phyloP scores from a whole-genome alignment of 1,284 basidiomycete species.

The Irpex rosettiformis region DNA sequence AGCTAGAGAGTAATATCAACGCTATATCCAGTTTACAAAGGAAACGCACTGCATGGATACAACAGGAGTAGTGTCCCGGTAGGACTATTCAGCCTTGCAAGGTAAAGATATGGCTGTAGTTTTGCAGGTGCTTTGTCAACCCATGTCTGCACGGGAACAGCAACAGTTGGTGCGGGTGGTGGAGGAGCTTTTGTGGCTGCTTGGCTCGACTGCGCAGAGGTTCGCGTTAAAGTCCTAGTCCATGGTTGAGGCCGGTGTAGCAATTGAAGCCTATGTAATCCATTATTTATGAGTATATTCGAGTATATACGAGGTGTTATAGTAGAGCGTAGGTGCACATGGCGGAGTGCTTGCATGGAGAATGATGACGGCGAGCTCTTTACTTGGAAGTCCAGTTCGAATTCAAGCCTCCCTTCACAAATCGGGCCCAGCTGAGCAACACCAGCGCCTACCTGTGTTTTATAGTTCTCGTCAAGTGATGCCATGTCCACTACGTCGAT shows the following conservation, averaged over 20 bases:
- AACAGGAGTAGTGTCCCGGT: conserved; percentile 91
- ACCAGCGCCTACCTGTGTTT: not conserved
- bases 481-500: not conserved
- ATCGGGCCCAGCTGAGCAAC: not conserved
- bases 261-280: not conserved
- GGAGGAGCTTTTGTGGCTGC: not conserved
- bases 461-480: not conserved
- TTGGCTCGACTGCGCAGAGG: not conserved
- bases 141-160: conserved; percentile 44
- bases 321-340: not conserved
- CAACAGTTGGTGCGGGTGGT: conserved; percentile 13
- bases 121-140: conserved; percentile 59
- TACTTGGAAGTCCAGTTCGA: not conserved
- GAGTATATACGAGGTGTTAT: not conserved
- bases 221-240: not conserved
- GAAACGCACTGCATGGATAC: conserved; percentile 83
- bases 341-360: conserved; percentile 7
- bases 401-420: not conserved
- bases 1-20: not conserved
- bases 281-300: not conserved
- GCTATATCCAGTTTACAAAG: too few species aligned
- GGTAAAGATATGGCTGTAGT: conserved; percentile 76
- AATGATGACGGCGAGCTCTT: not conserved
- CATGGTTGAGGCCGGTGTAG: not conserved
- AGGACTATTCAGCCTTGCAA: conserved; percentile 92